These are phyloP conservation scores for Hypoxylon cercidicola DNA, from an alignment of 495 filamentous ascomycete genomes.

Conservation along the genomic window DNA sequence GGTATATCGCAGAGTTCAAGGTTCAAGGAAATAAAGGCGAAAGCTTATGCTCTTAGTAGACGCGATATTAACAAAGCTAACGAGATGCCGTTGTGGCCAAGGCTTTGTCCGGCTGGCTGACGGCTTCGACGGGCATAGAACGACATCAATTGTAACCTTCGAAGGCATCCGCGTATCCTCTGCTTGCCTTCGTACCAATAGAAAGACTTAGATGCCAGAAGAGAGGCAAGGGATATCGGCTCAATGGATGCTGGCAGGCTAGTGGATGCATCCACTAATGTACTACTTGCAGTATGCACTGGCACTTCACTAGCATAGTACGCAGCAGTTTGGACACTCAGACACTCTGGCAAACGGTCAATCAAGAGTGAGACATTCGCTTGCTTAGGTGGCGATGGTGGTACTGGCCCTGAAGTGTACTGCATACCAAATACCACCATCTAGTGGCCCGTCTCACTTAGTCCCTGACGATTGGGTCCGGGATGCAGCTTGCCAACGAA, in stretches of 20 bases:
- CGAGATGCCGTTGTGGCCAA: neutral
- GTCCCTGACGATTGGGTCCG: constrained; percentile 42
- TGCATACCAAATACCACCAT: constrained; percentile 31
- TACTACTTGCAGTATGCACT: constrained; percentile 26
- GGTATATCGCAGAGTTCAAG: neutral
- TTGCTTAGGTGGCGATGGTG: constrained; percentile 25
- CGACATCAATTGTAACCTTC: neutral
- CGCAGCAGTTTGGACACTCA: neutral
- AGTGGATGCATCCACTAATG: constrained; percentile 15
- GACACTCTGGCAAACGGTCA: no score
- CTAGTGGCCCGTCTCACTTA: constrained; percentile 14
- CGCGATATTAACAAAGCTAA: constrained; percentile 4
- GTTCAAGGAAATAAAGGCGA: neutral
- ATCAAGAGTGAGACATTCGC: no score
- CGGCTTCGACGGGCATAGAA: constrained; percentile 5
- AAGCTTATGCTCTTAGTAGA: constrained; percentile 2
- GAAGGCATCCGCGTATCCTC: constrained; percentile 1
- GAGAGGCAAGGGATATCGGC: constrained; percentile 30
- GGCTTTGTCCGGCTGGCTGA: neutral
- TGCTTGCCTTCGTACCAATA: constrained; percentile 29
- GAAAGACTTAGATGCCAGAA: constrained; percentile 3
- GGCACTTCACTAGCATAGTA: constrained; percentile 10
- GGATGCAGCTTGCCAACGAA: constrained; percentile 27
- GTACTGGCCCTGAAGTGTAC: constrained; percentile 37
- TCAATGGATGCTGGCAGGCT: constrained; percentile 16